Percentiles rank a stretch among this genome's conserved stretches.
phyloP scores from a whole-genome alignment of 345 rosid species.

The Boechera divaricarpa region DNA sequence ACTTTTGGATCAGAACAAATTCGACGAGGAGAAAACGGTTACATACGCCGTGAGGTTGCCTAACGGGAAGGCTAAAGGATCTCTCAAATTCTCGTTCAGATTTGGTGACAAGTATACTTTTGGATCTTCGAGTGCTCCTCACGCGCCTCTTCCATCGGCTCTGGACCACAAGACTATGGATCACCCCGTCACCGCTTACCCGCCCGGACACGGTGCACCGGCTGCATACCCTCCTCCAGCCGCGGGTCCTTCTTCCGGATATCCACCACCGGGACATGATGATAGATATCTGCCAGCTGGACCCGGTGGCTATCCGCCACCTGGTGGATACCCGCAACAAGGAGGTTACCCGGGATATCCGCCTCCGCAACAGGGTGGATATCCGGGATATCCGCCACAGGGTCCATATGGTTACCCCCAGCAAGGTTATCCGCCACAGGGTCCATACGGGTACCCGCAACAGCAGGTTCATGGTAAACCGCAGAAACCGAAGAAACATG shows the following conservation, averaged over 20 bases:
- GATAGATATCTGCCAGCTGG: conserved; percentile 36
- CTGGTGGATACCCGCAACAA: conserved; percentile 35
- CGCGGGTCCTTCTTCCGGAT: conserved; percentile 38
- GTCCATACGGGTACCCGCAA: conserved; percentile 44
- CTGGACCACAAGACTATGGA: conserved; percentile 32
- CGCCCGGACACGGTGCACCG: conserved; percentile 42
- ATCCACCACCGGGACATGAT: conserved; percentile 42
- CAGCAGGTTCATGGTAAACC: conserved; percentile 39
- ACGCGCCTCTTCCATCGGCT: conserved; percentile 6
- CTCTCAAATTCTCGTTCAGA: conserved; percentile 41
- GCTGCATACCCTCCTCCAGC: conserved; percentile 36
- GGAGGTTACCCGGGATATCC: conserved; percentile 41
- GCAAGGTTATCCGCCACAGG: conserved; percentile 41
- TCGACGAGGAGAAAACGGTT: conserved; percentile 41
- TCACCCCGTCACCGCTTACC: conserved; percentile 47
- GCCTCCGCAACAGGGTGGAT: conserved; percentile 35
- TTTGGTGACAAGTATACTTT: conserved; percentile 43
- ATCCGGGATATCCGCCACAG: conserved; percentile 42
- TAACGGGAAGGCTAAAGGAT: conserved; percentile 45
- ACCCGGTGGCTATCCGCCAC: conserved; percentile 38
- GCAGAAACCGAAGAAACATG: conserved; percentile 47
- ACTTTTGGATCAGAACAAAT: conserved; percentile 46
- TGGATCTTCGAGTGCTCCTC: conserved; percentile 37
- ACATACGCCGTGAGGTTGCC: conserved; percentile 44
- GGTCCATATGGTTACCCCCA: conserved; percentile 45